Percentiles rank a stretch among this genome's conserved stretches.
Evolutionary conservation across 148 eudicot genomes (phyloP).

Genomic region (Rhododendron simsii): DNA sequence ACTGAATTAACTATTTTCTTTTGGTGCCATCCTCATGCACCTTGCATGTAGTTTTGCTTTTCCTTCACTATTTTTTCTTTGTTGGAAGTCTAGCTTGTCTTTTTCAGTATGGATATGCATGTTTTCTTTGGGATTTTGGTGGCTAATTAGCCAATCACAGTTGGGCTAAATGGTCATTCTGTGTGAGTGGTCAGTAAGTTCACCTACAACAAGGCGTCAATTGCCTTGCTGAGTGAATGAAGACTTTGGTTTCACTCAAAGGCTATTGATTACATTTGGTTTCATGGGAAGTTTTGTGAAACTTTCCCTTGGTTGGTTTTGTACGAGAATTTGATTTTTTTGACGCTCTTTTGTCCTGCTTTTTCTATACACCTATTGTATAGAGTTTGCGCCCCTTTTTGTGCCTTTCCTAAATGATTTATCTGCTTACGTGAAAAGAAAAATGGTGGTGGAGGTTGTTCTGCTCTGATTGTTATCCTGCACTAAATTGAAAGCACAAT

Average conservation of each 20-base stretch:
- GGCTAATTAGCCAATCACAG: constrained; percentile 63
- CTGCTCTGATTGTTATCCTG: background rate
- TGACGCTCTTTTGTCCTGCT: background rate
- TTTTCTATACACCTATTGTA: background rate
- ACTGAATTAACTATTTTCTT: background rate
- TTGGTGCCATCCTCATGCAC: background rate
- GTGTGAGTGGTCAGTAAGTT: constrained; percentile 62
- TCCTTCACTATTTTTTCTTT: background rate
- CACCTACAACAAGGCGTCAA: constrained; percentile 19
- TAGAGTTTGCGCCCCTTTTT: background rate
- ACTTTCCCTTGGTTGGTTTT: background rate
- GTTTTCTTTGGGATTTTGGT: constrained; percentile 24
- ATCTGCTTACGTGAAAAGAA: background rate
- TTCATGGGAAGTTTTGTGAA: background rate
- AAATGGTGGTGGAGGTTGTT: background rate
- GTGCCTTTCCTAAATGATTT: background rate
- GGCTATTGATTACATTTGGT: constrained; percentile 23
- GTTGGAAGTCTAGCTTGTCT: background rate
- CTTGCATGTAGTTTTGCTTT: background rate
- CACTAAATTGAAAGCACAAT: background rate
- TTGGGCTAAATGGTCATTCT: constrained; percentile 23
- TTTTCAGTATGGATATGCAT: background rate
- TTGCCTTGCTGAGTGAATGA: constrained; percentile 19
- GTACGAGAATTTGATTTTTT: background rate
- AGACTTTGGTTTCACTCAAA: constrained; percentile 18